Base-by-base conservation (phyloP, 2,329 filamentous ascomycete genomes). In the Verticillium zaregamsianum region DNA sequence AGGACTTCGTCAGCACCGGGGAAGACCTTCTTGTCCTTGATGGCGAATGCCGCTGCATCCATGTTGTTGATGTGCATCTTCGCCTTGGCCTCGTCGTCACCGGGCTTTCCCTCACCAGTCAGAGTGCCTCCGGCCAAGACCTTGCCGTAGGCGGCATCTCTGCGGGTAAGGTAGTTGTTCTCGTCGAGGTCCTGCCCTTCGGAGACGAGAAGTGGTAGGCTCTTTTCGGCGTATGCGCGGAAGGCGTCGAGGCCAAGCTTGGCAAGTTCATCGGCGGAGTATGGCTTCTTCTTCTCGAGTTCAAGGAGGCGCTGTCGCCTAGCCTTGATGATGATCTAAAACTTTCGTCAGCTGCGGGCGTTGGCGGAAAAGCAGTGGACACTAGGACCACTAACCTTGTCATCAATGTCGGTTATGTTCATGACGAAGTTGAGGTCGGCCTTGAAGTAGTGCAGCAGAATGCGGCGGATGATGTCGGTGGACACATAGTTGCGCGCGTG, bases 401-500 rank as follows among this genome's bases (percentile, higher is more conserved):
- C 88, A 68, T 93, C 90, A 45, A 94, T 84, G 69, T 94, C 93
- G 32, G 93, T 96, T 65, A 95, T 92, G 77, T 96, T 96, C 89
- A 96, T 95, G 66, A 96, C 91, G 77, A 96, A 96, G 63, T 88
- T 86, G 67, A 97, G 86, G 52, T 92, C 80, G 74, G 90, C 95
- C 64, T 87, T 86, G 73, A 96, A 96, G 76, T 95, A 94, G 74
- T 94, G 87, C 70, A 85, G 81, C 75, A 96, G 77, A 68, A 96
- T 91, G 69, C 93, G 87, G 64, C 93, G 86, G 68, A 96, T 88
- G 66, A 96, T 93, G 74, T 97, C 93, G 55, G 91, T 94, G 58
- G 89, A 91, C 65, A 96, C 91, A 84, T 96, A 96, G 78, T 96
- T 96, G 68, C 92, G 83, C 33, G 91, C 92, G 76, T 96, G 92